Conservation (phyloP, 2,329 filamentous ascomycete genomes). For the Nectriaceae sp. region DNA sequence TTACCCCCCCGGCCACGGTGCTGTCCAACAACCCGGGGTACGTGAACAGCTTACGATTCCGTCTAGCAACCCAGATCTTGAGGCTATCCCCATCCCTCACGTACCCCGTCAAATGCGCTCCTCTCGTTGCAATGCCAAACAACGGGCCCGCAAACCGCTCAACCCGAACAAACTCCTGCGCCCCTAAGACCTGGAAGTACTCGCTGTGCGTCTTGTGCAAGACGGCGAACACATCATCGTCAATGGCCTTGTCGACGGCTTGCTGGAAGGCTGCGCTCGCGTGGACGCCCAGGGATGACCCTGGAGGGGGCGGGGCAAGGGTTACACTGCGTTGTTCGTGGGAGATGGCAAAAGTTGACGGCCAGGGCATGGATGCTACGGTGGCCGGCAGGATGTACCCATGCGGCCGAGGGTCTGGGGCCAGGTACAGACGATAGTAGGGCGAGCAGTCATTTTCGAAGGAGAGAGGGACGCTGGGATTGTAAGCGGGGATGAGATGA, state of each 20-base stretch:
- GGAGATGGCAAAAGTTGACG: slow-evolving; percentile 38
- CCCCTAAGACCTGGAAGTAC: slow-evolving; percentile 42
- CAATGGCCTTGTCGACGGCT: slow-evolving; percentile 40
- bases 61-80: slow-evolving; percentile 71
- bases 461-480: slow-evolving; percentile 47
- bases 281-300: slow-evolving; percentile 27
- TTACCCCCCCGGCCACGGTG: slow-evolving; percentile 76
- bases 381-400: slow-evolving; percentile 51
- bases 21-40: slow-evolving; percentile 78
- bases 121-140: slow-evolving; percentile 68
- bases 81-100: slow-evolving; percentile 42
- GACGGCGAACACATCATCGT: slow-evolving; percentile 39
- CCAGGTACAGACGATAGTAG: slow-evolving; percentile 49
- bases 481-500: slow-evolving; percentile 12
- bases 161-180: slow-evolving; percentile 43
- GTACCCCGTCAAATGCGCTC: slow-evolving; percentile 68
- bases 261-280: slow-evolving; percentile 42
- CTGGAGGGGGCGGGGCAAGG: slow-evolving; percentile 28
- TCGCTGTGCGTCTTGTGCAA: slow-evolving; percentile 44
- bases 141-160: slow-evolving; percentile 64
- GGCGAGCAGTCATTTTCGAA: slow-evolving; percentile 38
- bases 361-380: slow-evolving; percentile 50
- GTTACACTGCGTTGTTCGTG: slow-evolving; percentile 34
- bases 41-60: slow-evolving; percentile 67
- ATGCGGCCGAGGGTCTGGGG: slow-evolving; percentile 47